Evolutionary conservation across 108 stramenopile genomes (phyloP), one percentile per base, ranked within the genome.

Genomic region (Skeletonema marinoi): DNA sequence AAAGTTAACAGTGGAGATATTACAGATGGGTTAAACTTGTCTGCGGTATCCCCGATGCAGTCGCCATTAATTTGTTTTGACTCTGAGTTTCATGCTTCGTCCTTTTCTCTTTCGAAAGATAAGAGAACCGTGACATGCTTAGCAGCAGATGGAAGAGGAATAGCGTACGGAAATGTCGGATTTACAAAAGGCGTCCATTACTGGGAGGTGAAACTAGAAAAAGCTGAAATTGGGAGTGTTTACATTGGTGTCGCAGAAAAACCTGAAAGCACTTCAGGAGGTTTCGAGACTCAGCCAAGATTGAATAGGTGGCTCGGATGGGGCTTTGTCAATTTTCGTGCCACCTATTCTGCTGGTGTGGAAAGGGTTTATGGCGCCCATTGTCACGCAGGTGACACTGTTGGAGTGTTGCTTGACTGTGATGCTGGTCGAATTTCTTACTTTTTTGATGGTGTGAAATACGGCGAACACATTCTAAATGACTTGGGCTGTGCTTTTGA

Each of bases 401-500:
- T 99, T 59, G 98, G 98, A 30, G 96, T 99, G 3, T 77, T 94
- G 73, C 88, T 99, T 25, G 97, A 99, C 75, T 96, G 97, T 70
- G 96, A 99, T 71, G 79, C 96, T 10, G 98, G 98, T 11, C 82
- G 95, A 39, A 48, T 99, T 64, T 86, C 92, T 32, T 99, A 95
- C 84, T 97, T 98, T 78, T 91, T 89, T 70, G 98, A 99, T 75
- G 98, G 98, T 2, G 70, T 97, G 33, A 97, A 97, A 73, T 98
- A 96, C 80, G 98, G 98, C 11, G 96, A 97, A 69, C 98, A 98
- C 67, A 92, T 96, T 39, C 68, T 98, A 66, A 94, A 91, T 74
- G 98, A 98, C 78, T 75, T 99, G 17, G 98, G 98, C 6, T 96
- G 96, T 71, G 98, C 98, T 11, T 97, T 97, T 82, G 93, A 95